Evolutionary conservation across 139 green algal genomes (phyloP).

Genomic region (Diplosphaera chodatii): DNA sequence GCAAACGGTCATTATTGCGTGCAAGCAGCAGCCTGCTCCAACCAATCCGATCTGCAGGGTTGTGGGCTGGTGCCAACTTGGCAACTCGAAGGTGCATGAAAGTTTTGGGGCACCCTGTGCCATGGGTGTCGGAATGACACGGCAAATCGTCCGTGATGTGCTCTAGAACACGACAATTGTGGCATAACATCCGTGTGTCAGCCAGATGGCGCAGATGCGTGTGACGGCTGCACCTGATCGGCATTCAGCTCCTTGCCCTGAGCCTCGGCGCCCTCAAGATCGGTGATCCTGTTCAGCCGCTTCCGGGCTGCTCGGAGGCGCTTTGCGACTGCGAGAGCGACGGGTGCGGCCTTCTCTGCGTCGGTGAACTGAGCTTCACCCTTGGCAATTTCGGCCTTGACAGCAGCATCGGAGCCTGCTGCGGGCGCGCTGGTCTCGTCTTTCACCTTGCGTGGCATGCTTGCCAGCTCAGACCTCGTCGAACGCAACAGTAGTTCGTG

Average conservation of each 20-base stretch:
- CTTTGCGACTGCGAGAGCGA: constrained; percentile 11
- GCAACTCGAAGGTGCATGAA: background rate
- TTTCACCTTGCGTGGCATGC: background rate
- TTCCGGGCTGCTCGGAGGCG: constrained; percentile 25
- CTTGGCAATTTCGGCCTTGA: background rate
- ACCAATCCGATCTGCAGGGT: no score
- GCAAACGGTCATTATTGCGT: no score
- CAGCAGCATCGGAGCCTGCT: background rate
- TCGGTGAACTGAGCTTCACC: background rate
- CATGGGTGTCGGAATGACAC: no score
- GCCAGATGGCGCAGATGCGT: no score
- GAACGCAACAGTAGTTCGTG: no score
- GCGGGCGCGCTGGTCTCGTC: background rate
- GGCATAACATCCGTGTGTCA: no score
- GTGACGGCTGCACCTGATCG: constrained; percentile 26
- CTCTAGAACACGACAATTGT: no score
- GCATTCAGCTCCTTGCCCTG: constrained; percentile 31
- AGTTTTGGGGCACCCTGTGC: no score
- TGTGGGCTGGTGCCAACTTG: background rate
- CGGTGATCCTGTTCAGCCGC: constrained; percentile 18
- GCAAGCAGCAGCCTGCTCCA: no score
- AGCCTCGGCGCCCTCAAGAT: constrained; percentile 25
- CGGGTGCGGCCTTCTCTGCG: background rate
- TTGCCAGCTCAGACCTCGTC: no score
- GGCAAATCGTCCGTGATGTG: no score